Base-by-base conservation (phyloP, 225 moss, liverwort and hornwort genomes). In the Sphagnum tenellum region DNA sequence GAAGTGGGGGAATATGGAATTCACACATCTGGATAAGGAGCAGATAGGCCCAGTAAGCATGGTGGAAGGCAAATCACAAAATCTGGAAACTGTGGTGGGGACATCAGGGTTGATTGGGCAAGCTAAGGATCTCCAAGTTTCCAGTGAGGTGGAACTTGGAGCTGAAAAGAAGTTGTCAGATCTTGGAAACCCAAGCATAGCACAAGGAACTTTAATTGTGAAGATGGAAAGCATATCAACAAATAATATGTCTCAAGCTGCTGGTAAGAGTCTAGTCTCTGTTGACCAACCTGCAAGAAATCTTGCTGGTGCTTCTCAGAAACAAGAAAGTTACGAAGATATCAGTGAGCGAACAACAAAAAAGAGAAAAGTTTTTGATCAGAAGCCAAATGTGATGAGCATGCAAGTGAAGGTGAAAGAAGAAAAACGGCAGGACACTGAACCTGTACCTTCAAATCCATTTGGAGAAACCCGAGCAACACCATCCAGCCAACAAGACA, bases 391-490 rank as follows among this genome's bases (percentile, higher is more conserved):
- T 4, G 1, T 50, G 29, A 29, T 29, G 29, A 29, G 29, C 29
- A 29, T 29, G 29, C 29, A 29, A 29, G 29, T 29, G 29, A 29
- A 29, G 29, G 29, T 29, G 29, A 29, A 29, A 29, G 29, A 29
- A 29, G 29, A 29, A 29, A 29, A 29, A 29, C 29, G 29, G 29
- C 29, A 29, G 29, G 29, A 29, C 29, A 29, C 29, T 29, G 29
- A 29, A 29, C 29, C 29, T 29, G 29, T 29, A 29, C 29, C 29
- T 13, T 47, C 29, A 44, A 13, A 47, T 12, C 46, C 53, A 53
- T 5, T 29, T 65, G 14, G 12, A 49, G 3, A 9, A 8, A 8
- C 46, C 13, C 3, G 29, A 54, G 61, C 73, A 80, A 67, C 54
- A 61, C 12, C 12, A 56, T 5, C 47, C 0, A 52, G 45, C 3